These are phyloP conservation scores for Alternaria viburni DNA, from an alignment of 2,329 filamentous ascomycete species.

Conservation along the genomic window DNA sequence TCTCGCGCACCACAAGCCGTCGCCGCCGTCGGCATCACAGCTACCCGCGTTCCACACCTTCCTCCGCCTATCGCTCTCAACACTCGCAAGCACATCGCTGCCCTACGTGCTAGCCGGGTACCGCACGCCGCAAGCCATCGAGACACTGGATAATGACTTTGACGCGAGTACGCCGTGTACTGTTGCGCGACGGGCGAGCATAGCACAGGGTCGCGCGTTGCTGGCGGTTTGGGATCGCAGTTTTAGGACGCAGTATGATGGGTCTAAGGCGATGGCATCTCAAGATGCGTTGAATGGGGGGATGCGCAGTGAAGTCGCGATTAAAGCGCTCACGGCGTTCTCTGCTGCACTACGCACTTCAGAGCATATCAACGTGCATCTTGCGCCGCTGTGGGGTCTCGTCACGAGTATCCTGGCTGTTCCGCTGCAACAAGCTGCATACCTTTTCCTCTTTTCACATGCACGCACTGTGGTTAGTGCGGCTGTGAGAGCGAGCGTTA, in stretches of 20 bases:
- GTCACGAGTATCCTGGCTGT: slow-evolving; percentile 69
- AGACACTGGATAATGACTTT: slow-evolving; percentile 72
- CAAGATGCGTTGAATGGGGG: neutral
- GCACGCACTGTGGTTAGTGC: slow-evolving; percentile 78
- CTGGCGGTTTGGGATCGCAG: slow-evolving; percentile 78
- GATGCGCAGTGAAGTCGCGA: slow-evolving; percentile 11
- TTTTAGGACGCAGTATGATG: slow-evolving; percentile 53
- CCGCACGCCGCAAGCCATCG: slow-evolving; percentile 59
- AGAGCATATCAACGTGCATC: slow-evolving; percentile 60
- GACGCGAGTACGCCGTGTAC: slow-evolving; percentile 80
- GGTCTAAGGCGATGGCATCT: neutral
- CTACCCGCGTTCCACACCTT: slow-evolving; percentile 66
- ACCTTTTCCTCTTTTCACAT: slow-evolving; percentile 78
- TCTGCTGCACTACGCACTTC: slow-evolving; percentile 38
- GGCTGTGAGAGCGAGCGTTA: slow-evolving; percentile 76
- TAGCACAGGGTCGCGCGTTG: slow-evolving; percentile 77
- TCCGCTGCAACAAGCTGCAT: slow-evolving; percentile 67
- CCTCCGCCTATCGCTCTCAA: slow-evolving; percentile 72
- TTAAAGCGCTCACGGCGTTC: slow-evolving; percentile 36
- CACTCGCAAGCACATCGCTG: slow-evolving; percentile 73
- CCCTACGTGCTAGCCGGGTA: slow-evolving; percentile 77
- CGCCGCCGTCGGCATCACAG: slow-evolving; percentile 38
- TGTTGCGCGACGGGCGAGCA: slow-evolving; percentile 77
- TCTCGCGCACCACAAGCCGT: slow-evolving; percentile 67
- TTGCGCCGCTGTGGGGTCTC: slow-evolving; percentile 73